phyloP scores from a whole-genome alignment of 805 yeast genomes.

The Nakazawaea populi region DNA sequence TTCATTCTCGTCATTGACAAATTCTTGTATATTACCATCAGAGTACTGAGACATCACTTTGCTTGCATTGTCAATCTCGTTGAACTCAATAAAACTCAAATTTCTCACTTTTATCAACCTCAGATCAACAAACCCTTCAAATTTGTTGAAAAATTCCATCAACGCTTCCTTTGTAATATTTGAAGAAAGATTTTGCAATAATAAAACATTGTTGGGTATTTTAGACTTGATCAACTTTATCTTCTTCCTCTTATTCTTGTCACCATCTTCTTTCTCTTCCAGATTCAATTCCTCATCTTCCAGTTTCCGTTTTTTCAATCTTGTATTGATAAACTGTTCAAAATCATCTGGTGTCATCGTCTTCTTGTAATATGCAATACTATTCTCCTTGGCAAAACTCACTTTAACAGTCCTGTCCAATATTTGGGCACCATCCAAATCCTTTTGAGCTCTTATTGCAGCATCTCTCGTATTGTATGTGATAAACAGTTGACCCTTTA shows the following conservation, averaged over 20 bases:
- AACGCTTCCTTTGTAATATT: constrained; percentile 35
- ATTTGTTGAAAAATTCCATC: constrained; percentile 37
- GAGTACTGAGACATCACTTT: constrained; percentile 20
- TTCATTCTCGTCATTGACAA: constrained; percentile 14
- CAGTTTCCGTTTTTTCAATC: constrained; percentile 16
- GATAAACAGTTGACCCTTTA: constrained; percentile 82
- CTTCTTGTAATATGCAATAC: constrained; percentile 29
- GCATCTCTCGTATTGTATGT: constrained; percentile 38
- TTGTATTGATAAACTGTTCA: constrained; percentile 16
- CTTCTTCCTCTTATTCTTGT: constrained; percentile 13
- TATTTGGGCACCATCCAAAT: constrained; percentile 33
- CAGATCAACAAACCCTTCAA: constrained; percentile 58
- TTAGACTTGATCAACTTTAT: constrained; percentile 20
- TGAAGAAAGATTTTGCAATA: constrained; percentile 59
- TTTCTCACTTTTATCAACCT: constrained; percentile 61
- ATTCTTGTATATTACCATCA: constrained; percentile 5
- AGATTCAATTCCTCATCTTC: constrained; percentile 11
- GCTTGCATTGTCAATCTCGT: constrained; percentile 42
- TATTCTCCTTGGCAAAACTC: constrained; percentile 33
- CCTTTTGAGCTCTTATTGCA: constrained; percentile 41
- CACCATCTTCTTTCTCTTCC: not conserved
- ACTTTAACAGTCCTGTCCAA: constrained; percentile 45
- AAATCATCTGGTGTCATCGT: constrained; percentile 17
- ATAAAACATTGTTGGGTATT: constrained; percentile 63
- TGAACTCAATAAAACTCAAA: constrained; percentile 80